Evolutionary conservation across 164 flowering plant species (phyloP).

Genomic region (Warburgia ugandensis): DNA sequence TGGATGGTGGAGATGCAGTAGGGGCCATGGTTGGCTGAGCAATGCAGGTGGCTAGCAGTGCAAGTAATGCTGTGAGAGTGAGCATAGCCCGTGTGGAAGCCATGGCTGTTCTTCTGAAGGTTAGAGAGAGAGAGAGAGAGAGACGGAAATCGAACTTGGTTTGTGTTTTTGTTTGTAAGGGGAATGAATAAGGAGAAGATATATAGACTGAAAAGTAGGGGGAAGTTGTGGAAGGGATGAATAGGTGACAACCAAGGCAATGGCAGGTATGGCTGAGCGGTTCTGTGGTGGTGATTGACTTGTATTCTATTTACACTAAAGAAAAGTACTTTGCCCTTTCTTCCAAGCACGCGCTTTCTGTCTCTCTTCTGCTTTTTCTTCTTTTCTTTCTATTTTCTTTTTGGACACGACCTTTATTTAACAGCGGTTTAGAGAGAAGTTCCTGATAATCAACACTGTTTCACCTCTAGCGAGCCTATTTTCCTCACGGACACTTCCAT

Average conservation of each 20-base stretch:
- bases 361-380: too few species aligned
- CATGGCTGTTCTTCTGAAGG: slow-evolving; percentile 17
- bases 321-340: too few species aligned
- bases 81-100: slow-evolving; percentile 32
- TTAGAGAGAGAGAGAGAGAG: not conserved
- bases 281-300: not conserved
- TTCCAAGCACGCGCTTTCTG: too few species aligned
- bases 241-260: slow-evolving; percentile 7
- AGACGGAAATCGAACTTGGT: not conserved
- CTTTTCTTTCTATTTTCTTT: too few species aligned
- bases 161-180: not conserved
- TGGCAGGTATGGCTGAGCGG: not conserved
- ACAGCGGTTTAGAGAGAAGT: too few species aligned
- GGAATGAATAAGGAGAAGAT: slow-evolving; percentile 1
- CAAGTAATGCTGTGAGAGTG: slow-evolving; percentile 10
- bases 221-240: not conserved
- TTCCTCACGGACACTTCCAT: too few species aligned
- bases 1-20: slow-evolving; percentile 3
- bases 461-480: too few species aligned
- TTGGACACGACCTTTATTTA: too few species aligned
- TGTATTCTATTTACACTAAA: too few species aligned
- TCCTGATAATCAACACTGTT: too few species aligned
- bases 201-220: slow-evolving; percentile 4
- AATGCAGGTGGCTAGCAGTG: slow-evolving; percentile 17
- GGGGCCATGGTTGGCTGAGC: slow-evolving; percentile 16